A percentile compares a stretch with the other conserved stretches of the same genome.
Evolutionary conservation across 2,329 filamentous ascomycete species (phyloP).

Genomic region (Shiraia bambusicola): DNA sequence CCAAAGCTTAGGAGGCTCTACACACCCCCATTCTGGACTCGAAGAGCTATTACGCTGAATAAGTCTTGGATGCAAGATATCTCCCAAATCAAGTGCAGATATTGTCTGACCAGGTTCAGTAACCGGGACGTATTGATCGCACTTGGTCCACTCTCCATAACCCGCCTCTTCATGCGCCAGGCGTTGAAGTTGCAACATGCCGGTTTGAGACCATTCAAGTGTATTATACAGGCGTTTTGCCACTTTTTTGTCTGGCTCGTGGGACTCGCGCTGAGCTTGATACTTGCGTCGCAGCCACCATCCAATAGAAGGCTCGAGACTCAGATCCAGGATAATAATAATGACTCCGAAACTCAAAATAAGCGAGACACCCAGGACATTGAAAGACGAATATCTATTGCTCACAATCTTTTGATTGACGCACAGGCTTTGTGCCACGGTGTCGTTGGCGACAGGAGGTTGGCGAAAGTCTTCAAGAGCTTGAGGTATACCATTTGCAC

Average conservation of each 20-base stretch:
- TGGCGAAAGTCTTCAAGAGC: slow-evolving; percentile 4
- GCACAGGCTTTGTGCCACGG: slow-evolving; percentile 12
- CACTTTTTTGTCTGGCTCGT: neutral
- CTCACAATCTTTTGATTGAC: slow-evolving; percentile 24
- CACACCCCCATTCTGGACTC: slow-evolving; percentile 3
- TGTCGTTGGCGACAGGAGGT: slow-evolving; percentile 8
- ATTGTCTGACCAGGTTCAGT: slow-evolving; percentile 9
- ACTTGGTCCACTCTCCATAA: slow-evolving; percentile 7
- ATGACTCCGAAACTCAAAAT: slow-evolving; percentile 19
- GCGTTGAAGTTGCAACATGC: slow-evolving; percentile 23
- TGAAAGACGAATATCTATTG: slow-evolving; percentile 22
- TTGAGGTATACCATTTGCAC: slow-evolving; percentile 11
- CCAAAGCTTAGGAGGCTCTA: slow-evolving; percentile 6
- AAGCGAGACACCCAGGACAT: slow-evolving; percentile 18
- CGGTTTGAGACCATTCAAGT: slow-evolving; percentile 15
- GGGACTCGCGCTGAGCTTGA: neutral
- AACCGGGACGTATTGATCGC: slow-evolving; percentile 11
- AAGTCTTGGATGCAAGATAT: slow-evolving; percentile 11
- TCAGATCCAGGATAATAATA: slow-evolving; percentile 17
- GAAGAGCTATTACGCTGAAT: neutral
- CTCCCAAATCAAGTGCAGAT: slow-evolving; percentile 3
- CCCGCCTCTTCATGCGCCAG: slow-evolving; percentile 23
- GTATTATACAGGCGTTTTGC: slow-evolving; percentile 7
- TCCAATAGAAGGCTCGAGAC: slow-evolving; percentile 9
- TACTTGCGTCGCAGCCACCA: slow-evolving; percentile 6